phyloP scores from a whole-genome alignment of 805 yeast species.

The Candida nemodendra region DNA sequence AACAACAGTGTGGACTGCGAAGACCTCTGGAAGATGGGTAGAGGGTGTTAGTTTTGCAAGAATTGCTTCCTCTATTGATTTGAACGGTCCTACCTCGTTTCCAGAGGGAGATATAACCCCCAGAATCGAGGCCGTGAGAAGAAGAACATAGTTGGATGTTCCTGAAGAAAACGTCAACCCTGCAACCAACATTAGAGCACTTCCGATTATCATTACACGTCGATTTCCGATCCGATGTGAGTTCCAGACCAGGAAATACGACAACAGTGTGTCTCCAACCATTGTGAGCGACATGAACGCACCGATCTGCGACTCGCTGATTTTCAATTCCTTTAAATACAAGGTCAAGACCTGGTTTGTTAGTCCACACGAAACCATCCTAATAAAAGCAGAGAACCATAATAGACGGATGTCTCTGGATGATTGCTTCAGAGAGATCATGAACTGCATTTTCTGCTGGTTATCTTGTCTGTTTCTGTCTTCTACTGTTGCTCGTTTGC shows the following conservation, averaged over 20 bases:
- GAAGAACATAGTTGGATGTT: slow-evolving; percentile 48
- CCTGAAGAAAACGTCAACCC: slow-evolving; percentile 62
- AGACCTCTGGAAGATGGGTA: slow-evolving; percentile 64
- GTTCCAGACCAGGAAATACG: slow-evolving; percentile 71
- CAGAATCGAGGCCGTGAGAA: slow-evolving; percentile 68
- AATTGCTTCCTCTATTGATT: slow-evolving; percentile 79
- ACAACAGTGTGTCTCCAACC: slow-evolving; percentile 72
- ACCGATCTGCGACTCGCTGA: slow-evolving; percentile 63
- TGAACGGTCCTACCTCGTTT: slow-evolving; percentile 88
- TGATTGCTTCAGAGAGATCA: slow-evolving; percentile 33
- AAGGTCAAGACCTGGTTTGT: slow-evolving; percentile 77
- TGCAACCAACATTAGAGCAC: slow-evolving; percentile 64
- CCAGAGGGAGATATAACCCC: slow-evolving; percentile 91
- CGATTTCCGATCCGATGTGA: slow-evolving; percentile 73
- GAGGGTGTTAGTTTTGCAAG: slow-evolving; percentile 75
- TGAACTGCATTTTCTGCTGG: slow-evolving; percentile 41
- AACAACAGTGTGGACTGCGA: slow-evolving; percentile 69
- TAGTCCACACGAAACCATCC: slow-evolving; percentile 74
- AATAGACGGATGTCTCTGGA: slow-evolving; percentile 56
- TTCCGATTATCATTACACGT: slow-evolving; percentile 58
- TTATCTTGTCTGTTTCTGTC: no score
- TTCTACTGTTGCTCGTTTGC: no score
- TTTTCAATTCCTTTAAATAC: slow-evolving; percentile 53
- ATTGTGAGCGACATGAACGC: slow-evolving; percentile 78
- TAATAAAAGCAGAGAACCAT: slow-evolving; percentile 65